phyloP scores from a whole-genome alignment of 768 basidiomycete species.

The Rhizopogon sp. region DNA sequence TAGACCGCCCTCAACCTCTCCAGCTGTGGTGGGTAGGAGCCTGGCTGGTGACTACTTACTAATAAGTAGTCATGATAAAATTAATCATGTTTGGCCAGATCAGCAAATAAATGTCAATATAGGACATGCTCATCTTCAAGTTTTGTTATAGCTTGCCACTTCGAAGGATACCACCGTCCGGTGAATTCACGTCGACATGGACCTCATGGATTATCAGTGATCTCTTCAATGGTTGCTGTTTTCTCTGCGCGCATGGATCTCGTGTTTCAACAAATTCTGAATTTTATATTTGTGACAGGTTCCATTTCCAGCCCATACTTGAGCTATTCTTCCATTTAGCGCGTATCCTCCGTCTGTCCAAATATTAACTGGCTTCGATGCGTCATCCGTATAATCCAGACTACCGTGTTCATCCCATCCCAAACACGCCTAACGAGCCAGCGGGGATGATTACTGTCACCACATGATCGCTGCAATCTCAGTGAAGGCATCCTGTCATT shows the following conservation, averaged over 20 bases:
- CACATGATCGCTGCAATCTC: conserved; percentile 75
- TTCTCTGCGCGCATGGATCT: background rate
- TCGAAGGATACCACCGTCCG: conserved; percentile 65
- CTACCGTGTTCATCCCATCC: conserved; percentile 99
- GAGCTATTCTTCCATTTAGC: conserved; percentile 9
- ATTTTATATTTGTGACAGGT: conserved; percentile 20
- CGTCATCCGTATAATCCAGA: conserved; percentile 45
- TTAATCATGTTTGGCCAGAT: background rate
- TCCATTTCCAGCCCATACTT: conserved; percentile 26
- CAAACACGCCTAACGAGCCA: conserved; percentile 40
- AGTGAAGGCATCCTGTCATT: conserved; percentile 20
- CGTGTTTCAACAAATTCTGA: background rate
- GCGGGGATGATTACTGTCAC: conserved; percentile 34
- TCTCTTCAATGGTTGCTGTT: background rate
- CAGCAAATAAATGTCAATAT: too few species aligned
- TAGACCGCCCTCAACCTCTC: too few species aligned
- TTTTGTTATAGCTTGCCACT: conserved; percentile 55
- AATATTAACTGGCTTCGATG: conserved; percentile 43
- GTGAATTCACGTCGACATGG: conserved; percentile 71
- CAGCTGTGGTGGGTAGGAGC: too few species aligned
- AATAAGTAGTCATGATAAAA: too few species aligned
- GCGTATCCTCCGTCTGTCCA: conserved; percentile 38
- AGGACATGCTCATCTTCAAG: conserved; percentile 7
- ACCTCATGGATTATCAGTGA: conserved; percentile 39
- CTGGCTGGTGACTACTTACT: too few species aligned